Conservation (phyloP, 2,329 filamentous ascomycete species). For the Diaporthe ilicicola region DNA sequence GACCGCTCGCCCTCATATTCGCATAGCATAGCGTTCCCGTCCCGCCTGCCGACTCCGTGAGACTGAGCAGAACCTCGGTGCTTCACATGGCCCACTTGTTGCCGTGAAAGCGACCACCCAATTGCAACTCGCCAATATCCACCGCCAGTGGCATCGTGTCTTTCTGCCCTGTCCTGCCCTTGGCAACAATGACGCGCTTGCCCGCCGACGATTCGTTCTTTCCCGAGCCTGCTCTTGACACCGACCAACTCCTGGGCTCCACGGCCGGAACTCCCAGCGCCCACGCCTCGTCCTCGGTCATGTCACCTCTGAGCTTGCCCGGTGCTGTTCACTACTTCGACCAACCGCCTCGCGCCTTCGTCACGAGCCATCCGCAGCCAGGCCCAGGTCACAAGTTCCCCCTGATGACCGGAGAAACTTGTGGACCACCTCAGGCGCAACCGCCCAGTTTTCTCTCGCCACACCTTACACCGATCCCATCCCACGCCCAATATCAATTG, state of each 20-base stretch:
- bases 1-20: constrained; percentile 1
- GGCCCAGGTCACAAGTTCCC: constrained; percentile 21
- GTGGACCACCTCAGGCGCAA: constrained; percentile 36
- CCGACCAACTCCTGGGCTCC: constrained; percentile 37
- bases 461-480: constrained; percentile 36
- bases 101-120: constrained; percentile 15
- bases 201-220: constrained; percentile 52
- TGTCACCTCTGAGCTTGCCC: constrained; percentile 51
- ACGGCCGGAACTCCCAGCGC: constrained; percentile 39
- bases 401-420: constrained; percentile 31
- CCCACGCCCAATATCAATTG: constrained; percentile 37
- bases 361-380: constrained; percentile 36
- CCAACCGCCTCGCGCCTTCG: constrained; percentile 34
- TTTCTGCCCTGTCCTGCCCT: background rate
- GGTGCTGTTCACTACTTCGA: constrained; percentile 50
- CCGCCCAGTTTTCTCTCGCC: constrained; percentile 39
- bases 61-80: constrained; percentile 2
- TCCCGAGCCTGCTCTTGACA: constrained; percentile 49
- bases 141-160: constrained; percentile 15
- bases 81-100: constrained; percentile 11
- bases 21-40: background rate
- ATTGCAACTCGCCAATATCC: constrained; percentile 23
- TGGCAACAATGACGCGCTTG: constrained; percentile 49
- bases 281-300: constrained; percentile 45
- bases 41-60: background rate